Evolutionary conservation across 192 early-diverging fungal genomes (phyloP), one percentile per base, ranked within the genome.

Genomic region (Piromyces sp.): DNA sequence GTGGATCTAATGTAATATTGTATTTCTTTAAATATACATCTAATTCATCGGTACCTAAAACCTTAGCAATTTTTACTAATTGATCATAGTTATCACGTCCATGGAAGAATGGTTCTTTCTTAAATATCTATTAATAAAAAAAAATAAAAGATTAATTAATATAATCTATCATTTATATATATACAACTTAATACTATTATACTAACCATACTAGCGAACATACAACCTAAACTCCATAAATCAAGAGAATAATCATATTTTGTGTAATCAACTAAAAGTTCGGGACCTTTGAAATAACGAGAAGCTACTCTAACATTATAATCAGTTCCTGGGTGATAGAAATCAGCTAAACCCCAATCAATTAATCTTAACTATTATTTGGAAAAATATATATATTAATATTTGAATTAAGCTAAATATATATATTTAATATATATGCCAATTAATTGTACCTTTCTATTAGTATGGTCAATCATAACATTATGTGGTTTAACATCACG

Each of bases 281-380:
- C 98, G 29, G 98, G 98, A 1, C 96, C 96, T 86, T 99, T 99
- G 87, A 98, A 99, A 88, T 98, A 99, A 84, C 98, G 89, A 79
- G 96, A 98, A 30, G 98, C 98, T 12, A 99, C 98, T 58, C 98
- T 91, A 36, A 99, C 98, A 84, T 98, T 99, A 89, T 98, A 98
- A 81, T 95, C 94, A 51, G 93, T 95, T 51, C 94, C 96, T 26
- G 97, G 96, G 81, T 98, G 96, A 87, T 99, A 99, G 83, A 99
- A 99, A 87, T 99, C 98, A 51, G 98, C 97, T 83, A 99, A 87
- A 30, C 98, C 98, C 96, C 98, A 99, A 88, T 99, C 98, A 84
- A 98, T 97, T 85, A 98, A 89, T 42, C 96, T 90, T 80, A 98
- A 88, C 90, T 96, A 88, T 42, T n/a, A n/a, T n/a, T n/a, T n/a